These are phyloP conservation scores for Rhodomyrtus psidioides DNA, from an alignment of 441 rosid genomes.

Conservation along the genomic window DNA sequence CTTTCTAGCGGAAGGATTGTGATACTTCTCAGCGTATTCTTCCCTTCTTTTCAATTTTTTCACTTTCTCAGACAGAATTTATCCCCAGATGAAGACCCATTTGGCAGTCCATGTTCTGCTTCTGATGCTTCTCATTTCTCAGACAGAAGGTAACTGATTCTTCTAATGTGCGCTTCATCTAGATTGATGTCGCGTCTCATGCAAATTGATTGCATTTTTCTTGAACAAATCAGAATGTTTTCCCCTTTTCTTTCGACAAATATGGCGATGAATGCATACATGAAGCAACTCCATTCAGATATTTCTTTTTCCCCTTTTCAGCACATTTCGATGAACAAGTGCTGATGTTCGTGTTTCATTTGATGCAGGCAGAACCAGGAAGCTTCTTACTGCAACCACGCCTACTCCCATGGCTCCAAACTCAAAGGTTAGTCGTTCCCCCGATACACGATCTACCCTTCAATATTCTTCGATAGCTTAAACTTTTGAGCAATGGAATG, in stretches of 20 bases:
- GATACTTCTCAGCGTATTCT: not conserved
- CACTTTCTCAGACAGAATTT: not conserved
- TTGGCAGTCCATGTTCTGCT: not conserved
- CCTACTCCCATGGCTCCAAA: not conserved
- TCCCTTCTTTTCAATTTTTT: not conserved
- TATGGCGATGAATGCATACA: not conserved
- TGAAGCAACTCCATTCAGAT: not conserved
- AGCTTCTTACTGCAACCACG: not conserved
- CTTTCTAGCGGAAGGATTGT: not conserved
- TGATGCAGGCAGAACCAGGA: not conserved
- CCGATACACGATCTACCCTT: not conserved
- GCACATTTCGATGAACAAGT: not conserved
- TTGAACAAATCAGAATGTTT: not conserved
- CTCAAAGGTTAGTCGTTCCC: not conserved
- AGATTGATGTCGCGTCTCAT: not conserved
- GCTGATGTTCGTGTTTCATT: not conserved
- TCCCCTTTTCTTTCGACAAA: not conserved
- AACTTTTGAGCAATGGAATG: not conserved
- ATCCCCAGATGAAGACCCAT: not conserved
- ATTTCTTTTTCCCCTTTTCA: not conserved
- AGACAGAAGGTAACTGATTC: not conserved
- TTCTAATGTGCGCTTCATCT: not conserved
- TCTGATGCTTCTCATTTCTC: not conserved
- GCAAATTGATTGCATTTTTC: not conserved
- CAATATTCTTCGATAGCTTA: not conserved